Conservation (phyloP, 2,329 filamentous ascomycete genomes). For the Calonectria ilicicola region DNA sequence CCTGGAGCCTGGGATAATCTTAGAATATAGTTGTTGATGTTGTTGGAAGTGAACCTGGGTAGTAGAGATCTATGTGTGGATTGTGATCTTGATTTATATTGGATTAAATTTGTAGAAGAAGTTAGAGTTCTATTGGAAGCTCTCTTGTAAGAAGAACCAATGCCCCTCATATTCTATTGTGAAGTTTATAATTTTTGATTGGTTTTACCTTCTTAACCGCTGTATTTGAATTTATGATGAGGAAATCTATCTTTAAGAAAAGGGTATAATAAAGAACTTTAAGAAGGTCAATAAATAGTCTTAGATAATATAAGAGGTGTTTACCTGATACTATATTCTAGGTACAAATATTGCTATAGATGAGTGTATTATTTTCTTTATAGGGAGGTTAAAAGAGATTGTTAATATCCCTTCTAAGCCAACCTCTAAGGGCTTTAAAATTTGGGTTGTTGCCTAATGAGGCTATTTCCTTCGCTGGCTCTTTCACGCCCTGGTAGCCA, state of each 20-base stretch:
- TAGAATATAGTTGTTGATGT: background rate
- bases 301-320: conserved; percentile 12
- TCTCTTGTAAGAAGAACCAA: background rate
- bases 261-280: background rate
- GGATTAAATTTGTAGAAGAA: conserved; percentile 19
- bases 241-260: background rate
- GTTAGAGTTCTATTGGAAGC: conserved; percentile 23
- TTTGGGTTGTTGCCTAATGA: conserved; percentile 27
- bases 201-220: conserved; percentile 19
- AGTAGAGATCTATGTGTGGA: conserved; percentile 23
- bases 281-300: conserved; percentile 5
- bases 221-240: conserved; percentile 5
- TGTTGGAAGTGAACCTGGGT: conserved; percentile 2
- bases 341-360: conserved; percentile 13
- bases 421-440: conserved; percentile 21
- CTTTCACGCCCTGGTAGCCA: conserved; percentile 7
- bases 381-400: background rate
- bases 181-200: conserved; percentile 25
- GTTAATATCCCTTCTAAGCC: conserved; percentile 7
- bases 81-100: conserved; percentile 28
- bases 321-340: background rate
- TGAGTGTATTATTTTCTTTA: background rate
- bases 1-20: background rate
- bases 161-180: conserved; percentile 1
- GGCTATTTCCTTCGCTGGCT: conserved; percentile 26